Conservation (phyloP, 1,284 basidiomycete genomes). For the Ustilago cynodontis region DNA sequence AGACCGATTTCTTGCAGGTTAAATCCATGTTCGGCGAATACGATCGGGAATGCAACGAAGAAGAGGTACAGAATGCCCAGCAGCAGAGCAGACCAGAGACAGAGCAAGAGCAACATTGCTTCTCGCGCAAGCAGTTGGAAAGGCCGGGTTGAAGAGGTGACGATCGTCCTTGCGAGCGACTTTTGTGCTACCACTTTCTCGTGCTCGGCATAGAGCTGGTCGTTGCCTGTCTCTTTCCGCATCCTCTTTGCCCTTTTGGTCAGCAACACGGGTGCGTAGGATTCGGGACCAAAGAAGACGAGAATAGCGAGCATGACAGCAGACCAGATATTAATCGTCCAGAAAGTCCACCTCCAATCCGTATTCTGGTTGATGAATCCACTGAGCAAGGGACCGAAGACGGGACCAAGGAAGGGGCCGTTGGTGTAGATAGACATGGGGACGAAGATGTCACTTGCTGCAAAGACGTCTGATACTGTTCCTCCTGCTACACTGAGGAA, state of each 20-base stretch:
- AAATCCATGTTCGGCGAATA: conserved; percentile 54
- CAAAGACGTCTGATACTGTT: conserved; percentile 60
- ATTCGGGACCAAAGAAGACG: conserved; percentile 67
- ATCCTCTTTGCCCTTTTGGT: conserved; percentile 61
- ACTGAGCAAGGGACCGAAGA: conserved; percentile 51
- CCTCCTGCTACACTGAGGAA: conserved; percentile 65
- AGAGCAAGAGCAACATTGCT: conserved; percentile 40
- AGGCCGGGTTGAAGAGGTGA: conserved; percentile 29
- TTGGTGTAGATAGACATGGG: conserved; percentile 70
- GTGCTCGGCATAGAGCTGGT: conserved; percentile 47
- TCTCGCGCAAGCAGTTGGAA: conserved; percentile 36
- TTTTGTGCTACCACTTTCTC: conserved; percentile 32
- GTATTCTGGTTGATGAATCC: conserved; percentile 64
- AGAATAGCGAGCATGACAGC: conserved; percentile 61
- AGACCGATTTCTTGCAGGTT: conserved; percentile 51
- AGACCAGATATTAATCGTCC: conserved; percentile 63
- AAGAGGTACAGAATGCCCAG: conserved; percentile 54
- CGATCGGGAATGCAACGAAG: conserved; percentile 58
- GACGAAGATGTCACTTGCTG: conserved; percentile 59
- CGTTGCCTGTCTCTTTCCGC: conserved; percentile 62
- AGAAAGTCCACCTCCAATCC: conserved; percentile 69
- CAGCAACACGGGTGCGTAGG: conserved; percentile 67
- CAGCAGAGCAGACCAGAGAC: conserved; percentile 43
- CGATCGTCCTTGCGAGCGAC: conserved; percentile 23
- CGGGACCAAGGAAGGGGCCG: conserved; percentile 62